Evolutionary conservation across 257 asterid genomes (phyloP).

Genomic region (Lantana camara): DNA sequence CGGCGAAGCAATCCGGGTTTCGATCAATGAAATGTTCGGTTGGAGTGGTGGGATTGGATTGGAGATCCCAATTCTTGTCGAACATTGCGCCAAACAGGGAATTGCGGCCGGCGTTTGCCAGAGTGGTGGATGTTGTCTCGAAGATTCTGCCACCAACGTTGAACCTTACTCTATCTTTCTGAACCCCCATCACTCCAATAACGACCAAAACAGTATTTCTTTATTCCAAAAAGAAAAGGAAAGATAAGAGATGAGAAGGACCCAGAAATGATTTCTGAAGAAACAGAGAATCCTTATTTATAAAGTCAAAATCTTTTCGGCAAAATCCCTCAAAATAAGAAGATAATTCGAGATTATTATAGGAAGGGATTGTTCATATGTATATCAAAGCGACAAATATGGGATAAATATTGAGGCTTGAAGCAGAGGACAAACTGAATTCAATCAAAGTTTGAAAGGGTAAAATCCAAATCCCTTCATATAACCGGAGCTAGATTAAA

Average conservation of each 20-base stretch:
- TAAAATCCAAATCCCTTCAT: neutral
- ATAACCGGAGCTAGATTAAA: neutral
- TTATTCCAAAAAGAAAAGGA: too few species aligned
- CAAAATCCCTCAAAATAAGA: neutral
- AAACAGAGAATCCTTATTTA: neutral
- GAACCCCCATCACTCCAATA: constrained; percentile 64
- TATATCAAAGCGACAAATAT: too few species aligned
- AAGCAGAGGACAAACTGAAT: neutral
- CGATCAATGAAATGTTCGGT: constrained; percentile 83
- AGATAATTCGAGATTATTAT: constrained; percentile 6
- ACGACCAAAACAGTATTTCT: neutral
- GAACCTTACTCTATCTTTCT: constrained; percentile 73
- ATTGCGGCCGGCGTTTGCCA: constrained; percentile 86
- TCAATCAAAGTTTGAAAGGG: constrained; percentile 5
- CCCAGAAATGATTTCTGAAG: neutral
- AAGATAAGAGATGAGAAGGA: too few species aligned
- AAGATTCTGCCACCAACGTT: constrained; percentile 82
- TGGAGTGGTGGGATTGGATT: constrained; percentile 38
- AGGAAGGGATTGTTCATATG: neutral
- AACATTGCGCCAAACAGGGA: constrained; percentile 90
- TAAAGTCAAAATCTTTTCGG: neutral
- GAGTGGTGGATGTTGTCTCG: constrained; percentile 85
- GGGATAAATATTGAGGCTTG: neutral
- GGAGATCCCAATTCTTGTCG: constrained; percentile 76
- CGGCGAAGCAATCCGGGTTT: constrained; percentile 81